Evolutionary conservation across 129 eudicot genomes (phyloP).

Genomic region (Flaveria brownii): DNA sequence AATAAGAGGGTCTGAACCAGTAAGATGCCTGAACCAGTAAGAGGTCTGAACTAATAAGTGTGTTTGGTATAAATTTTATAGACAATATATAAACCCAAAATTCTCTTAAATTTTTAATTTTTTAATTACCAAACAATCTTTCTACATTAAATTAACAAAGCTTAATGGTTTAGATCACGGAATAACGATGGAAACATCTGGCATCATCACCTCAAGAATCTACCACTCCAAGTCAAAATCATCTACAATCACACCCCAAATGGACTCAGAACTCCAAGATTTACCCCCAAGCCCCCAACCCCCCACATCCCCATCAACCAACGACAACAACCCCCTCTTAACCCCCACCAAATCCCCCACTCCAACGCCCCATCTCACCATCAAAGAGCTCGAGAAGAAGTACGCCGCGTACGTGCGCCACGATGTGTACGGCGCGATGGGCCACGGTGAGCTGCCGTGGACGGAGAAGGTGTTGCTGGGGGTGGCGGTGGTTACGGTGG

Average conservation of each 20-base stretch:
- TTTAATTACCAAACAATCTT: no score
- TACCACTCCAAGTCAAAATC: neutral
- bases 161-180: no score
- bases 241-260: neutral
- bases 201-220: no score
- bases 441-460: slow-evolving; percentile 62
- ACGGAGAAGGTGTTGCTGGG: slow-evolving; percentile 60
- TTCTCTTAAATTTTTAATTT: no score
- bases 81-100: no score
- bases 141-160: no score
- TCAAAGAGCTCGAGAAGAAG: slow-evolving; percentile 77
- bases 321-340: slow-evolving; percentile 70
- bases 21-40: no score
- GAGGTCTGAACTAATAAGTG: no score
- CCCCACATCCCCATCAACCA: slow-evolving; percentile 13
- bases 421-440: slow-evolving; percentile 92
- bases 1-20: no score
- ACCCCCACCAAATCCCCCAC: slow-evolving; percentile 34
- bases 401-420: slow-evolving; percentile 73
- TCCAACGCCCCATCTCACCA: slow-evolving; percentile 15
- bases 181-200: no score
- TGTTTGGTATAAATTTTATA: no score
- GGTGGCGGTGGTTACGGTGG: slow-evolving; percentile 45
- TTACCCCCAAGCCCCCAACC: slow-evolving; percentile 39
- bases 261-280: slow-evolving; percentile 61